Base-by-base conservation (phyloP, 306 rosid species). In the Quercus alba region DNA sequence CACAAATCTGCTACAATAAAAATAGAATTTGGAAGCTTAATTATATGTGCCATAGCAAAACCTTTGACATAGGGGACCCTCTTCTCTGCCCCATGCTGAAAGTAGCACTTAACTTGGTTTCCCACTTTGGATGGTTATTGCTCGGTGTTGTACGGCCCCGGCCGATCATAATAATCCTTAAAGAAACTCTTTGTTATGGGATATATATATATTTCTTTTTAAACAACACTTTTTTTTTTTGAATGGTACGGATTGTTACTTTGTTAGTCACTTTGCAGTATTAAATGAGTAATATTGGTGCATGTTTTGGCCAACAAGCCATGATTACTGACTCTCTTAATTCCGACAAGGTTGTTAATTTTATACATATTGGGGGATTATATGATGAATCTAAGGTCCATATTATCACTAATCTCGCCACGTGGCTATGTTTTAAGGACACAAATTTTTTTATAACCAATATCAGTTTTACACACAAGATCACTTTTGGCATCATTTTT, bases 291-390 rank as follows among this genome's bases (percentile, higher is more conserved):
- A 52, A 46, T 72, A 41, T 38, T 5, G 25, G 69, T 82, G 70
- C 70, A 19, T 70, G 70, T 30, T 57, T 14, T 56, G 74, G 74
- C 51, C 23, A 57, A 73, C 73, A 83, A 7, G 19, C 14, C 59
- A 79, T 83, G 44, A 83, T 83, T 21, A n/a, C 69, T 59, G 78
- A 68, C 62, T 25, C 19, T 41, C 80, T 79, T 26, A 35, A 25
- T 52, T 14, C 77, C 80, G 86, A 79, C 83, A 79, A 25, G 14
- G 58, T 38, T 63, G 19, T 57, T 28, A 55, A 15, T 20, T 28
- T 14, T 30, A 25, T 23, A 31, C 19, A 55, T 73, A 80, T 41
- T 55, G 33, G 67, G 30, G 61, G 70, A 75, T 7, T 14, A 12
- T 8, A 7, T 9, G 49, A 55, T 77, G 11, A 23, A 25, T 56